Evolutionary conservation across 441 rosid genomes (phyloP), one percentile per base, ranked within the genome.

Genomic region (Syzygium syzygioides): DNA sequence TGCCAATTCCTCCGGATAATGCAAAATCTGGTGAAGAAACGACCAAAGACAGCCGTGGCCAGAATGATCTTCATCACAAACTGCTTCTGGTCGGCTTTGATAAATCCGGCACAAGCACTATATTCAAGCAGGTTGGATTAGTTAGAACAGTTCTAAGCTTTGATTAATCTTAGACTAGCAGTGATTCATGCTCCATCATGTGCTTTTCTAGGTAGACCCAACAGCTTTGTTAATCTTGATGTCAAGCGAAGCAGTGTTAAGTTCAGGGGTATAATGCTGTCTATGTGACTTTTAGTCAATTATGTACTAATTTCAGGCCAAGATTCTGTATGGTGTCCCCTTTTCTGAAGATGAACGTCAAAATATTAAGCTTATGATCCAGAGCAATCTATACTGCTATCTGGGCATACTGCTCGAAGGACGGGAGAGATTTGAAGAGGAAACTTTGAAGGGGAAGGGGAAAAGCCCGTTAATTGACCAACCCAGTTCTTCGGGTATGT

Each of bases 81-180:
- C 93, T 97, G 89, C 98, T 98, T 84, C 92, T 98, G 92, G 96
- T 98, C 87, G 99, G 99, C 86, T 94, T 86, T 89, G 92, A 87
- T 53, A 98, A 98, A 90, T 96, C 99, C 89, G 99, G 99, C 87
- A 95, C 99, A 19, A 97, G 99, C 88, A 98, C 98, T 25, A 95
- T 98, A 89, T 98, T 97, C 92, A 98, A 98, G 93, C 99, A 97
- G 99, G 99, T 89, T 19, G 34, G 66, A 45, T 18, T 28, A 28
- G 41, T 54, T 76, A 37, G n/a, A 76, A 76, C 28, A 76, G n/a
- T 76, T 76, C n/a, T 41, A 37, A 37, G 83, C 18, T 7, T 45
- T 76, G 28, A 76, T 76, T 23, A 37, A 76, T 37, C 79, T 68
- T 1, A 1, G 1, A 76, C 45, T 37, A 76, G 3, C 83, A 76